These are phyloP conservation scores for Lentinula detonsa DNA, from an alignment of 768 basidiomycete species.

Conservation along the genomic window DNA sequence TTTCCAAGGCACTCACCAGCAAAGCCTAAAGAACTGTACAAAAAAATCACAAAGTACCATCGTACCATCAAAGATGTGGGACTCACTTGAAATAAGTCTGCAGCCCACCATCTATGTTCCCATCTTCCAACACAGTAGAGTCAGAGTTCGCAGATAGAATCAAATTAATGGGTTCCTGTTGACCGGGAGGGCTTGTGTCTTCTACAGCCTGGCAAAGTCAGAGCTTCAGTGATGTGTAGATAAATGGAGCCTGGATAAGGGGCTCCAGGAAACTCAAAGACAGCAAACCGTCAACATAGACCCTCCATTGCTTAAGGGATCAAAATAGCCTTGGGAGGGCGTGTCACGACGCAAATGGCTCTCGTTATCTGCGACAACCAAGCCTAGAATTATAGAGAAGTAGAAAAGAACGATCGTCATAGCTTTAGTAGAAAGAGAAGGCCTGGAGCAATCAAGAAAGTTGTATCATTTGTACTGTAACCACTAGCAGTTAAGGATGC, in stretches of 20 bases:
- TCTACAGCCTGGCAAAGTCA: slow-evolving; percentile 35
- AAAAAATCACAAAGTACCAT: neutral
- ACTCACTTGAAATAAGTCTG: slow-evolving; percentile 79
- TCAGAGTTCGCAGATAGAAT: slow-evolving; percentile 80
- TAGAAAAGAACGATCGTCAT: neutral
- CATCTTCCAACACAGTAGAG: slow-evolving; percentile 55
- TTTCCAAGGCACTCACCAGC: slow-evolving; percentile 82
- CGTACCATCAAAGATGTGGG: neutral
- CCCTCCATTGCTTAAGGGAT: slow-evolving; percentile 53
- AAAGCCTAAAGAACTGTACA: slow-evolving; percentile 60
- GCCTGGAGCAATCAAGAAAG: no score
- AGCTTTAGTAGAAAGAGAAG: no score
- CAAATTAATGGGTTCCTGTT: slow-evolving; percentile 83
- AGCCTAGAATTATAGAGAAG: neutral
- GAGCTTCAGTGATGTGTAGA: neutral
- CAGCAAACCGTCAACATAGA: slow-evolving; percentile 64
- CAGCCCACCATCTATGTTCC: slow-evolving; percentile 59
- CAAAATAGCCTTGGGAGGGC: slow-evolving; percentile 53
- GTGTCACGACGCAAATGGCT: slow-evolving; percentile 16
- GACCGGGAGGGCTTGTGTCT: slow-evolving; percentile 59
- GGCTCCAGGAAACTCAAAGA: neutral
- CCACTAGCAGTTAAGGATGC: no score
- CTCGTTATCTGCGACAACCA: neutral
- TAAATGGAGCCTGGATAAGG: neutral
- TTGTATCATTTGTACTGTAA: no score